phyloP scores from a whole-genome alignment of 495 filamentous ascomycete genomes.

The Haplographium delicatum region DNA sequence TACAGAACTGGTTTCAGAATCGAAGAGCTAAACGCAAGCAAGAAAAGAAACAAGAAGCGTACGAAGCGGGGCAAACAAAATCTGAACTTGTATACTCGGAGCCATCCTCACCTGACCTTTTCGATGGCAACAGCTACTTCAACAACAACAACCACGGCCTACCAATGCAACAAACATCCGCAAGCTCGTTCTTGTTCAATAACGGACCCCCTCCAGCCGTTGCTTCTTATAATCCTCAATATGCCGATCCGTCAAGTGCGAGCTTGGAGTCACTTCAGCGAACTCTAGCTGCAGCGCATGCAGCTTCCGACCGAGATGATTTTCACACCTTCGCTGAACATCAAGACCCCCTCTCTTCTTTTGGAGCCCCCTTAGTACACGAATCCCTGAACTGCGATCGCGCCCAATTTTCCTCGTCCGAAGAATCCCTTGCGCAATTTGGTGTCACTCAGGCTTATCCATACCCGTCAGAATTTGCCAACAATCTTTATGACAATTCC shows the following conservation, averaged over 20 bases:
- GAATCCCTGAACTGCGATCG: constrained; percentile 13
- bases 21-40: constrained; percentile 44
- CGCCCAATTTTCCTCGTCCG: constrained; percentile 21
- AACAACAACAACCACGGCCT: constrained; percentile 7
- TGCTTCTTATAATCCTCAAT: constrained; percentile 25
- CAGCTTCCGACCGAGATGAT: constrained; percentile 16
- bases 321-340: constrained; percentile 12
- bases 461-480: constrained; percentile 11
- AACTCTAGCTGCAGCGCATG: constrained; percentile 18
- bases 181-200: background rate
- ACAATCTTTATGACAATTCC: constrained; percentile 8
- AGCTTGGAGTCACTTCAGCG: constrained; percentile 26
- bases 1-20: constrained; percentile 90
- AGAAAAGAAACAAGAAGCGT: constrained; percentile 25
- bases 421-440: constrained; percentile 7
- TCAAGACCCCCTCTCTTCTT: constrained; percentile 1
- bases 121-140: constrained; percentile 9
- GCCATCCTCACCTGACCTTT: constrained; percentile 24
- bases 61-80: constrained; percentile 20
- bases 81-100: constrained; percentile 20
- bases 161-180: constrained; percentile 5
- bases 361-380: constrained; percentile 9
- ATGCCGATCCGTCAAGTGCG: constrained; percentile 18
- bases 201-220: constrained; percentile 19
- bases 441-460: constrained; percentile 8